These are phyloP conservation scores for Colletotrichum spaethianum DNA, from an alignment of 2,329 filamentous ascomycete genomes.

Conservation along the genomic window DNA sequence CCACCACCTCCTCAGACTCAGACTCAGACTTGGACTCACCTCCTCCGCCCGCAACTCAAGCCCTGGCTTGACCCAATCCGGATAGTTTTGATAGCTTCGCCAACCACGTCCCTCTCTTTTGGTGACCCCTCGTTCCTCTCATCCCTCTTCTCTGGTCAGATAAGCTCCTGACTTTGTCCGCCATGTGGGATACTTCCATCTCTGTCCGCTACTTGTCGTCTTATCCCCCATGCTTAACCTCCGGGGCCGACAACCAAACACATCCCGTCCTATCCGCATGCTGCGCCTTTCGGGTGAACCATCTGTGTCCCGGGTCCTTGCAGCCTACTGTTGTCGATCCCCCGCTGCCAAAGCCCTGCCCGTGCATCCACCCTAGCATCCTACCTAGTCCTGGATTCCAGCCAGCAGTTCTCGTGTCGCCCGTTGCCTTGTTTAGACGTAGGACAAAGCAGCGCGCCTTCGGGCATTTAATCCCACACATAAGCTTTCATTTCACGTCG, in stretches of 20 bases:
- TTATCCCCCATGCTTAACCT: neutral
- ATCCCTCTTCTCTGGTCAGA: neutral
- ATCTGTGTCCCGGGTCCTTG: conserved; percentile 40
- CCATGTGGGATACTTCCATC: neutral
- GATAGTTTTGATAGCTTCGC: conserved; percentile 5
- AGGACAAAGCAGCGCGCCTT: neutral
- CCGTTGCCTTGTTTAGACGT: neutral
- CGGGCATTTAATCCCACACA: conserved; percentile 15
- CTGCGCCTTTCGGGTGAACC: conserved; percentile 16
- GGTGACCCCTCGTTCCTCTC: neutral
- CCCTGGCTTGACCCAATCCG: conserved; percentile 4
- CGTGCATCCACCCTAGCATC: neutral
- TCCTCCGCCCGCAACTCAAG: no score
- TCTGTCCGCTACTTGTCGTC: neutral
- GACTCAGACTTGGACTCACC: no score
- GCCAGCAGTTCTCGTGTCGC: neutral
- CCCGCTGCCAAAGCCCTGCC: conserved; percentile 33
- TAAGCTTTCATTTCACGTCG: neutral
- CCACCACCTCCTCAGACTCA: neutral
- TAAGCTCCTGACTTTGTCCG: neutral
- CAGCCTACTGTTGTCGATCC: conserved; percentile 35
- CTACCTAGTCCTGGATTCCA: neutral
- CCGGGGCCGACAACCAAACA: neutral
- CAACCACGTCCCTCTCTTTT: neutral
- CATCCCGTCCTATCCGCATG: neutral